Base-by-base conservation (phyloP, 768 basidiomycete species). In the Tephrocybe sp. region DNA sequence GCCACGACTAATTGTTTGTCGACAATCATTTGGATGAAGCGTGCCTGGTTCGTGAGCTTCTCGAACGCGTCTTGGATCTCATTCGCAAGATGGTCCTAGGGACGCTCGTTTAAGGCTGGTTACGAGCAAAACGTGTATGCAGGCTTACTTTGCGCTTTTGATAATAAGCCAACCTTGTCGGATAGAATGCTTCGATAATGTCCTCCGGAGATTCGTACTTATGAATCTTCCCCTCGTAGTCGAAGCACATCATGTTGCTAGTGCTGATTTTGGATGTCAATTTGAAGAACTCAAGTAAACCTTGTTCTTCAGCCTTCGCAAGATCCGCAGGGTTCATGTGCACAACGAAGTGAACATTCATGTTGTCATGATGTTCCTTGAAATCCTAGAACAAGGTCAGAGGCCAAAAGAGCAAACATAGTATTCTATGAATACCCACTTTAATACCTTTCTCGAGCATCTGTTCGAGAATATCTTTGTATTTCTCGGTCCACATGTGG, bases 231-330 rank as follows among this genome's bases (percentile, higher is more conserved):
- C 92, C 87, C 14, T 95, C 89, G 53, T 90, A 81, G 68, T 99
- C 96, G 68, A 99, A 99, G 70, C 92, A 94, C 14, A 98, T 97
- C 97, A 99, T 98, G 72, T 99, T 99, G 65, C 83, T 80, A 13
- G 92, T 97, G 67, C 78, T 88, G 66, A 99, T 71, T 66, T 94
- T 90, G 41, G 78, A 69, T 12, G 83, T 83, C 54, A 98, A 72
- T 69, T 93, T 96, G 84, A 99, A 98, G 66, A 83, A 90, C 67
- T 97, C 95, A 30, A 84, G 60, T 30, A 99, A 71, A 3, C 96
- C 96, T 63, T 97, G 92, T 54, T 81, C 78, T 64, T 96, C 92
- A 2, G 93, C 93, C 66, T 89, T 89, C 58, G 89, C 79, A 56
- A 97, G 79, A 53, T 87, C 86, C 56, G 87, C 87, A 40, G 85